These are phyloP conservation scores for Coprinopsis marcescibilis DNA, from an alignment of 768 basidiomycete species.

Conservation along the genomic window DNA sequence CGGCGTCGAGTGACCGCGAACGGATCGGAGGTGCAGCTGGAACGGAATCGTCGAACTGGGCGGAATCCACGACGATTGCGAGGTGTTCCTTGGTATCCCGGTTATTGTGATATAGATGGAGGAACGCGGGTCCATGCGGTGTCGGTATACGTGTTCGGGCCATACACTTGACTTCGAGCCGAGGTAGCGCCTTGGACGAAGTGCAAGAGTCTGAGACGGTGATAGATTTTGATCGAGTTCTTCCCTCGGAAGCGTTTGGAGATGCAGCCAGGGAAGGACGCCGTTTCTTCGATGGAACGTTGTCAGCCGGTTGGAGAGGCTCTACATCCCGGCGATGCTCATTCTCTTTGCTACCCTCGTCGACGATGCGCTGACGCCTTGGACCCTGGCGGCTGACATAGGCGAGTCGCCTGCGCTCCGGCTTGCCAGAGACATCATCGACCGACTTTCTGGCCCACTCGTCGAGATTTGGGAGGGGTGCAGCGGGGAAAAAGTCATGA, in stretches of 20 bases:
- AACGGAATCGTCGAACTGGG: slow-evolving; percentile 57
- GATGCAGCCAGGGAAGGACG: slow-evolving; percentile 28
- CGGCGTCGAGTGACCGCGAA: slow-evolving; percentile 71
- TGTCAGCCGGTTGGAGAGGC: slow-evolving; percentile 33
- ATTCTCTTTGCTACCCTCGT: slow-evolving; percentile 48
- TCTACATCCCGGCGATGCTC: slow-evolving; percentile 32
- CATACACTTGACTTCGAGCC: slow-evolving; percentile 78
- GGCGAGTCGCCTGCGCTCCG: slow-evolving; percentile 41
- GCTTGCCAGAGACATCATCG: slow-evolving; percentile 37
- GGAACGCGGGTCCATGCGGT: slow-evolving; percentile 86
- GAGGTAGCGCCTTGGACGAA: slow-evolving; percentile 21
- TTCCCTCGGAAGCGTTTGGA: slow-evolving; percentile 20
- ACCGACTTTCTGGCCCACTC: slow-evolving; percentile 56
- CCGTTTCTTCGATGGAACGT: slow-evolving; percentile 37
- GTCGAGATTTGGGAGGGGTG: slow-evolving; percentile 26
- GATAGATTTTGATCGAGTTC: slow-evolving; percentile 19
- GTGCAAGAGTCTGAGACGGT: slow-evolving; percentile 16
- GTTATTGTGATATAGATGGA: slow-evolving; percentile 94
- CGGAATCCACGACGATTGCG: slow-evolving; percentile 89
- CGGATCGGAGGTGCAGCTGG: slow-evolving; percentile 62
- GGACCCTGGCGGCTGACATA: slow-evolving; percentile 78
- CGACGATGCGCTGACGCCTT: slow-evolving; percentile 49
- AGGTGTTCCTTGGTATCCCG: slow-evolving; percentile 92
- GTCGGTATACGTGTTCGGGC: slow-evolving; percentile 97
- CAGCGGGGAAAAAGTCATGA: slow-evolving; percentile 69